Conservation (phyloP, 768 basidiomycete species). For the Phylloporus sp. region DNA sequence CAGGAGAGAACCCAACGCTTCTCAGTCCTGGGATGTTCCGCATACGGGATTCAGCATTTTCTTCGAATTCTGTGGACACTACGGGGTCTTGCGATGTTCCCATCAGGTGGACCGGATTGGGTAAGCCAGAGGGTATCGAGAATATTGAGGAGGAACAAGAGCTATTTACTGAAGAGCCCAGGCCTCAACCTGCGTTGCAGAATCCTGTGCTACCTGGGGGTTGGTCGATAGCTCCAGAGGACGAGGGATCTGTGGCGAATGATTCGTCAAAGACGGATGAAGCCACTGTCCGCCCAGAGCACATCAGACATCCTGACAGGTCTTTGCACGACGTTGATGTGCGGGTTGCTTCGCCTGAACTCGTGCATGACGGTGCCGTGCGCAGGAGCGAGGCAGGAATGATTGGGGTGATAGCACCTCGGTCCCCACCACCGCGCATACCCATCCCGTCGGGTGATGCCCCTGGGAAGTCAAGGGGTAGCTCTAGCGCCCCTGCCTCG, state of each 20-base stretch:
- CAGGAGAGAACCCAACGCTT: constrained; percentile 34
- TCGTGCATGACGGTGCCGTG: constrained; percentile 40
- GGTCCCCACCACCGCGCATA: constrained; percentile 22
- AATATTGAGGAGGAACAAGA: constrained; percentile 35
- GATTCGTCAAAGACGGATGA: constrained; percentile 28
- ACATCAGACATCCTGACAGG: constrained; percentile 28
- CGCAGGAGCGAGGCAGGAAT: constrained; percentile 65
- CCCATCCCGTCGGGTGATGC: constrained; percentile 28
- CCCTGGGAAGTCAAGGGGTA: constrained; percentile 19
- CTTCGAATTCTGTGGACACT: constrained; percentile 41
- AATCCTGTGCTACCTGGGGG: constrained; percentile 47
- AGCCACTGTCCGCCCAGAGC: constrained; percentile 23
- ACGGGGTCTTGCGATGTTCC: constrained; percentile 49
- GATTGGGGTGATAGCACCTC: constrained; percentile 46
- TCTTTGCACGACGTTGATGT: constrained; percentile 48
- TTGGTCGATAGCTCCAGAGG: constrained; percentile 53
- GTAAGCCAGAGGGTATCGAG: constrained; percentile 36
- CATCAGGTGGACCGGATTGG: constrained; percentile 58
- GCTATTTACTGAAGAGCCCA: constrained; percentile 23
- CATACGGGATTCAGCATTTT: constrained; percentile 60
- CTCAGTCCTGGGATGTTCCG: constrained; percentile 55
- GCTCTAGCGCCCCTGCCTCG: constrained; percentile 26
- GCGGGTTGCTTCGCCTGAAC: constrained; percentile 51
- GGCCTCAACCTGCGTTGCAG: constrained; percentile 23
- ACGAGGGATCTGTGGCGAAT: constrained; percentile 38